Base-by-base conservation (phyloP, 208 protist genomes). In the Trypanosoma melophagium region DNA sequence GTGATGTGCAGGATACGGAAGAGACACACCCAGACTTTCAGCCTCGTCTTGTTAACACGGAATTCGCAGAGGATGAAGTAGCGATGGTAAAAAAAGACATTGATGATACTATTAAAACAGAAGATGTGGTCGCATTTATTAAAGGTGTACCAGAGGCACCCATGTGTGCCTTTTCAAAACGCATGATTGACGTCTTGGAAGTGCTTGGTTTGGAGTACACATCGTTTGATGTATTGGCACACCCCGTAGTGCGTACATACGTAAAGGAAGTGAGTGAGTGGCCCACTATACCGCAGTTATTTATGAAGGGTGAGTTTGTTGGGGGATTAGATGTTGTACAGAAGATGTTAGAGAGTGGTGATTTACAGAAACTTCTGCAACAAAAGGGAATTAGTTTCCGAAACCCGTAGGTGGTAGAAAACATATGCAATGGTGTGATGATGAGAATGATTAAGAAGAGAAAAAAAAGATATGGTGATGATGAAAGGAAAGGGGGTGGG, bases 201-300 rank as follows among this genome's bases (percentile, higher is more conserved):
- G 76, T 87, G 9, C 82, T 98, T 24, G 95, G 94, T 59, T 78
- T 96, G 42, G 80, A 97, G 66, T 99, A 96, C 80, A 90, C 77
- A 13, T 92, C 92, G 0, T 96, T 96, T 60, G 96, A 99, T 68
- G 93, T 99, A 14, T 83, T 98, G 12, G 87, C 88, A 8, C 91
- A 98, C 77, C 81, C 88, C 3, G 82, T 89, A 4, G 81, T 98
- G 64, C 88, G 97, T 44, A 86, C 93, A 65, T 94, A 95, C 66
- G 86, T 98, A 24, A 99, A 99, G 81, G 84, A 97, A 62, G 94
- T 96, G 51, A 95, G 88, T 28, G 81, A 97, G 64, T 99, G 97
- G 97, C 97, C 94, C 21, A 99, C 97, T 3, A 97, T 99, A 63
- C 97, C 97, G 25, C 97, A 99, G 79, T 62, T 98, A 52, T 99